Conservation (phyloP, 352 stramenopile species). For the Salisapilia sapeloensis region DNA sequence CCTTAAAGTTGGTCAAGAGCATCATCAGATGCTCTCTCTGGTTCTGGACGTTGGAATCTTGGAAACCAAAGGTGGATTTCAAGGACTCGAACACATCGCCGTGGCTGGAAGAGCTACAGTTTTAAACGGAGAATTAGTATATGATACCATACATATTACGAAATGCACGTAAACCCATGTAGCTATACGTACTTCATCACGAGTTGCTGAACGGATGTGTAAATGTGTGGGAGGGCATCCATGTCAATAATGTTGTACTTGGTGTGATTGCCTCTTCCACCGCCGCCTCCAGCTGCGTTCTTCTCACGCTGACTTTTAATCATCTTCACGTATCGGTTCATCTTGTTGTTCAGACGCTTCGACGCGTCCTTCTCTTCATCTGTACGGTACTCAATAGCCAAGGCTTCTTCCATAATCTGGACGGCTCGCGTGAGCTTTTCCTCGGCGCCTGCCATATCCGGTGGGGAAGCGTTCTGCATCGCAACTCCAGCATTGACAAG, state of each 20-base stretch:
- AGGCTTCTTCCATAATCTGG: conserved; percentile 54
- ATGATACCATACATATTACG: too few relatives aligned
- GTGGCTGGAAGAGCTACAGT: conserved; percentile 26
- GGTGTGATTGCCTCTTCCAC: conserved; percentile 11
- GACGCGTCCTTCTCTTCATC: conserved; percentile 57
- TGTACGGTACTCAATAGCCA: conserved; percentile 57
- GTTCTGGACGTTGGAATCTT: conserved; percentile 73
- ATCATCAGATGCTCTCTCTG: conserved; percentile 67
- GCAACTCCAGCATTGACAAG: conserved; percentile 67
- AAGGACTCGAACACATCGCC: conserved; percentile 85
- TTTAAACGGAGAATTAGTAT: too few relatives aligned
- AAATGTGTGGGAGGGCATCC: conserved; percentile 37
- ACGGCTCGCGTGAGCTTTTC: conserved; percentile 52
- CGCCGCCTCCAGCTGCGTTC: conserved; percentile 8
- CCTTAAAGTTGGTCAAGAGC: conserved; percentile 70
- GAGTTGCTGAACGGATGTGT: conserved; percentile 39
- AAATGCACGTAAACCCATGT: too few relatives aligned
- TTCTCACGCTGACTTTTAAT: conserved; percentile 66
- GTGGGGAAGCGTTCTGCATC: conserved; percentile 50
- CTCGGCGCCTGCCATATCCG: conserved; percentile 28
- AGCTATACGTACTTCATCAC: conserved; percentile 23
- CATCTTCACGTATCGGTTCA: conserved; percentile 79
- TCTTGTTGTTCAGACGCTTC: conserved; percentile 65
- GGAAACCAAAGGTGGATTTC: conserved; percentile 92
- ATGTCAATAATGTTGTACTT: conserved; percentile 68